Evolutionary conservation across 805 yeast species (phyloP).

Genomic region (Wickerhamiella musiphila): DNA sequence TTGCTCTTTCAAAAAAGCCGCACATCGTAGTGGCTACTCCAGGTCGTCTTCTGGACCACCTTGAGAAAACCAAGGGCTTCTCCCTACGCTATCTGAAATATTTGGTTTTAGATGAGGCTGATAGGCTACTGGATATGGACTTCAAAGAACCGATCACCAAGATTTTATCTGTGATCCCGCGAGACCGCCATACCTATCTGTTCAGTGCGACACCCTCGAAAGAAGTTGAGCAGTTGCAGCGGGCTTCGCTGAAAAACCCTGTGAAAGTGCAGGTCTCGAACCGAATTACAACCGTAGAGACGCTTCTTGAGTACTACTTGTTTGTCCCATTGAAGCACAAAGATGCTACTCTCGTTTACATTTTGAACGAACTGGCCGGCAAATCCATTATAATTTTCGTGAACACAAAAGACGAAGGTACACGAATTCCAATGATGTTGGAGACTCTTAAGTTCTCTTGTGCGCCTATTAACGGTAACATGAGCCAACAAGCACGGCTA

Average conservation of each 20-base stretch:
- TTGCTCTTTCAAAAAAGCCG: conserved; percentile 85
- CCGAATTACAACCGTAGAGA: conserved; percentile 84
- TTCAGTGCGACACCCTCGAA: conserved; percentile 97
- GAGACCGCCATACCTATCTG: conserved; percentile 57
- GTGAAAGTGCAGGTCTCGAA: conserved; percentile 80
- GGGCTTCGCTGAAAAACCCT: conserved; percentile 80
- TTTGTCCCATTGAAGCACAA: conserved; percentile 86
- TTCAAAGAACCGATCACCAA: conserved; percentile 88
- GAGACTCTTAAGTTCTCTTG: conserved; percentile 74
- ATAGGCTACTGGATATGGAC: conserved; percentile 85
- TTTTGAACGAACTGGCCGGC: conserved; percentile 69
- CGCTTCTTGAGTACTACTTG: conserved; percentile 75
- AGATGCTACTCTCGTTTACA: conserved; percentile 68
- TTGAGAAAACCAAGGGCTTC: conserved; percentile 84
- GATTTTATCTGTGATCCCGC: conserved; percentile 68
- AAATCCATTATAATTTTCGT: conserved; percentile 81
- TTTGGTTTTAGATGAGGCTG: conserved; percentile 94
- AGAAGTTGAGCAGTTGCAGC: conserved; percentile 82
- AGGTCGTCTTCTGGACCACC: conserved; percentile 73
- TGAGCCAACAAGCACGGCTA: conserved; percentile 76
- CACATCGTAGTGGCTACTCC: conserved; percentile 94
- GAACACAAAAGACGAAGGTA: conserved; percentile 89
- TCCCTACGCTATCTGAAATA: conserved; percentile 59
- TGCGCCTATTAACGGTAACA: conserved; percentile 86
- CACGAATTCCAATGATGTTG: conserved; percentile 67